Evolutionary conservation across 805 yeast genomes (phyloP).

Genomic region (Barnettozyma vustinii): DNA sequence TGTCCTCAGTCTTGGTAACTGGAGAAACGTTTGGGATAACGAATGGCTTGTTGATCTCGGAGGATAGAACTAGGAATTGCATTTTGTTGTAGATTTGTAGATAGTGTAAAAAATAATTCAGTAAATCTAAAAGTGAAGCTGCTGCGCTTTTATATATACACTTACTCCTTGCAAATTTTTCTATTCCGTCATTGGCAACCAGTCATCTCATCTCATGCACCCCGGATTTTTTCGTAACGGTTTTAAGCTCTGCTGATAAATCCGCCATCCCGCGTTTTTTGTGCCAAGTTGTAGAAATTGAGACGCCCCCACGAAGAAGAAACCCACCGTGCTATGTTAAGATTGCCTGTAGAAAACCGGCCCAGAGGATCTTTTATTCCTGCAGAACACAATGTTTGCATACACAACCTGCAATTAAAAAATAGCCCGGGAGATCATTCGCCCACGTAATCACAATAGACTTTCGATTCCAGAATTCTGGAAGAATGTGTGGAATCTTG

Average conservation of each 20-base stretch:
- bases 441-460: background rate
- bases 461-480: background rate
- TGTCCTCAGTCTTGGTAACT: slow-evolving; percentile 21
- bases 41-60: slow-evolving; percentile 56
- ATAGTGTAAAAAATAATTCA: background rate
- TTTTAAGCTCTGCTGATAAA: background rate
- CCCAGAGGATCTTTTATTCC: background rate
- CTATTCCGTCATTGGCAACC: slow-evolving; percentile 2
- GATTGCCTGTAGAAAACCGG: background rate
- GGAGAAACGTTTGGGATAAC: slow-evolving; percentile 63
- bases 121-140: background rate
- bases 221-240: slow-evolving; percentile 10
- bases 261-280: background rate
- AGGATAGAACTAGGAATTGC: slow-evolving; percentile 48
- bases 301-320: background rate
- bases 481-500: background rate
- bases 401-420: background rate
- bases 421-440: background rate
- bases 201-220: slow-evolving; percentile 9
- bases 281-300: background rate
- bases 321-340: background rate
- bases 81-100: slow-evolving; percentile 10
- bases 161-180: background rate
- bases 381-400: background rate
- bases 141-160: background rate